Conservation (phyloP, 345 rosid genomes). For the Populus davidiana region DNA sequence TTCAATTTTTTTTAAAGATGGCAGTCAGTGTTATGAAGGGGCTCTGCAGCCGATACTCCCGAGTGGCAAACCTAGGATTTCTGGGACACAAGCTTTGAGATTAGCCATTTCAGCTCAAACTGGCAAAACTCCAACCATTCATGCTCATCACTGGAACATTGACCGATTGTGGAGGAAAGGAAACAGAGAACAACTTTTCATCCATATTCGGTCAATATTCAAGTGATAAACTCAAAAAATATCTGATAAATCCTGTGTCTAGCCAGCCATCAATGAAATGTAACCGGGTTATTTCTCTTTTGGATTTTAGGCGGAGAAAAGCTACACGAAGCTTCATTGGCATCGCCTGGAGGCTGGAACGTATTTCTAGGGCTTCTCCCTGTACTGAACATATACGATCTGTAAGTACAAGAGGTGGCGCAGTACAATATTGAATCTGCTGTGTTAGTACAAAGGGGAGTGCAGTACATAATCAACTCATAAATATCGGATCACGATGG, state of each 20-base stretch:
- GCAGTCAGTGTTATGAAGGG: background rate
- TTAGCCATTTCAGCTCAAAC: background rate
- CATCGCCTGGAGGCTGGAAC: background rate
- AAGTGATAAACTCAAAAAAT: background rate
- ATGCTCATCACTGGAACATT: background rate
- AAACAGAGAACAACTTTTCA: background rate
- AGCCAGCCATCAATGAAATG: background rate
- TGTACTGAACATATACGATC: background rate
- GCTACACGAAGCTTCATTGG: background rate
- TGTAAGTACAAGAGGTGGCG: background rate
- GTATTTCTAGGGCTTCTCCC: background rate
- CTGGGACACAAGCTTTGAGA: too few relatives aligned
- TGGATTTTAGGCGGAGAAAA: background rate
- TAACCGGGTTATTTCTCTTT: background rate
- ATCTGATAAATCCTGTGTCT: background rate
- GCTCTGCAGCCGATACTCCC: background rate
- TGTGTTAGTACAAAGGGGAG: background rate
- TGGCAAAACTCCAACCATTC: background rate
- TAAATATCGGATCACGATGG: background rate
- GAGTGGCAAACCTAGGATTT: too few relatives aligned
- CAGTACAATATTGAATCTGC: background rate
- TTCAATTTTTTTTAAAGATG: background rate
- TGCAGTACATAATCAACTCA: background rate
- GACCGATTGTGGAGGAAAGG: background rate
- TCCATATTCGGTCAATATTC: background rate